These are phyloP conservation scores for Boletales sp. DNA, from an alignment of 768 basidiomycete species.

Conservation along the genomic window DNA sequence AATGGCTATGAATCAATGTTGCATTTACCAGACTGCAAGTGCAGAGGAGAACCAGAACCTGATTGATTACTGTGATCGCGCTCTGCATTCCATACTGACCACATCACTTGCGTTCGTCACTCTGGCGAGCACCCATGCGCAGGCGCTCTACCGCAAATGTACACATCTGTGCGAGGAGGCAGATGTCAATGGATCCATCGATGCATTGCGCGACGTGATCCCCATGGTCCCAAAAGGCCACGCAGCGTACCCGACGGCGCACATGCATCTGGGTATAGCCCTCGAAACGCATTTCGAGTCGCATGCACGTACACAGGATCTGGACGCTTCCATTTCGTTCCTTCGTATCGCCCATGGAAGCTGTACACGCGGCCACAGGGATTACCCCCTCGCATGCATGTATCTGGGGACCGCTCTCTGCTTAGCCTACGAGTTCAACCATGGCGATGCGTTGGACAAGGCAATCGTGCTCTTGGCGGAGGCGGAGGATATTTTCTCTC, in stretches of 20 bases:
- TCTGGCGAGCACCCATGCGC: constrained; percentile 12
- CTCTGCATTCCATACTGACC: constrained; percentile 2
- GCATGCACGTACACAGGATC: constrained; percentile 5
- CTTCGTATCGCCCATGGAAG: constrained; percentile 9
- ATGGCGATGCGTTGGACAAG: constrained; percentile 18
- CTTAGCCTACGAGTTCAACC: constrained; percentile 7
- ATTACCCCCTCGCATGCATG: constrained; percentile 10
- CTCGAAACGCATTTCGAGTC: constrained; percentile 14
- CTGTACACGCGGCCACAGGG: constrained; percentile 6
- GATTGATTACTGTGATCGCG: constrained; percentile 20
- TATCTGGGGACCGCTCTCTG: constrained; percentile 15
- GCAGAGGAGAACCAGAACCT: constrained; percentile 17
- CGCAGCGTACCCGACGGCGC: constrained; percentile 1
- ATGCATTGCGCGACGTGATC: constrained; percentile 11
- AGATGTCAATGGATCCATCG: constrained; percentile 9
- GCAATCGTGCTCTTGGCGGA: constrained; percentile 20
- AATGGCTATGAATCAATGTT: constrained; percentile 6
- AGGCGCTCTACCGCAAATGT: constrained; percentile 13
- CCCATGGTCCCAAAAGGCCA: constrained; percentile 10
- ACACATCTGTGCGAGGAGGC: constrained; percentile 3
- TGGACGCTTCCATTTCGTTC: constrained; percentile 22
- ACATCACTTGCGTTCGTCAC: neutral
- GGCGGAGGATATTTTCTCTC: constrained; percentile 12
- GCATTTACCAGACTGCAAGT: constrained; percentile 4
- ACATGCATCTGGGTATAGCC: constrained; percentile 16